phyloP scores from a whole-genome alignment of 352 stramenopile species.

The Globisporangium splendens region DNA sequence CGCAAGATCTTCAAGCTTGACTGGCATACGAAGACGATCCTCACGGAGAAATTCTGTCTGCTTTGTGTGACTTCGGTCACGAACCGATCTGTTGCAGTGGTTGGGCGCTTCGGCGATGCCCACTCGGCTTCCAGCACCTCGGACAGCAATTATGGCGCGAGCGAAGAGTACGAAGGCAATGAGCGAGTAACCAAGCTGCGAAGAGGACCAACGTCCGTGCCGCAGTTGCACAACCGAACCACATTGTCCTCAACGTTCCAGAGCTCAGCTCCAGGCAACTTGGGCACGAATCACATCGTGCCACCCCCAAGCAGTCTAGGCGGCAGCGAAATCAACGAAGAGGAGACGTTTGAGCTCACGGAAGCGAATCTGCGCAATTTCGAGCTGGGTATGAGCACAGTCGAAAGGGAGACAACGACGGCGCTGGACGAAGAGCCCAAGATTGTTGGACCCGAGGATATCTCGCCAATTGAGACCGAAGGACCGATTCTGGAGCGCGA shows the following conservation, averaged over 20 bases:
- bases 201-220: background rate
- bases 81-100: constrained; percentile 3
- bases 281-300: too few species aligned
- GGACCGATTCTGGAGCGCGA: background rate
- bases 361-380: constrained; percentile 16
- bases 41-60: constrained; percentile 15
- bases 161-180: constrained; percentile 12
- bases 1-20: constrained; percentile 19
- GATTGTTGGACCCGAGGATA: constrained; percentile 1
- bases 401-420: too few species aligned
- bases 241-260: constrained; percentile 14
- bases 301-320: background rate
- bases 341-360: constrained; percentile 11
- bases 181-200: constrained; percentile 10
- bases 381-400: constrained; percentile 8
- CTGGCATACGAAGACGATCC: constrained; percentile 9
- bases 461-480: background rate
- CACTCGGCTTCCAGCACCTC: constrained; percentile 6
- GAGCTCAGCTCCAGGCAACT: background rate
- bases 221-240: background rate
- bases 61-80: constrained; percentile 15
- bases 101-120: background rate
- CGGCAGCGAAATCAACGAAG: constrained; percentile 4
- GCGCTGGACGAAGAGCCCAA: constrained; percentile 4
- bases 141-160: constrained; percentile 8